Base-by-base conservation (phyloP, 2,329 filamentous ascomycete genomes). In the Laburnicola sp. region DNA sequence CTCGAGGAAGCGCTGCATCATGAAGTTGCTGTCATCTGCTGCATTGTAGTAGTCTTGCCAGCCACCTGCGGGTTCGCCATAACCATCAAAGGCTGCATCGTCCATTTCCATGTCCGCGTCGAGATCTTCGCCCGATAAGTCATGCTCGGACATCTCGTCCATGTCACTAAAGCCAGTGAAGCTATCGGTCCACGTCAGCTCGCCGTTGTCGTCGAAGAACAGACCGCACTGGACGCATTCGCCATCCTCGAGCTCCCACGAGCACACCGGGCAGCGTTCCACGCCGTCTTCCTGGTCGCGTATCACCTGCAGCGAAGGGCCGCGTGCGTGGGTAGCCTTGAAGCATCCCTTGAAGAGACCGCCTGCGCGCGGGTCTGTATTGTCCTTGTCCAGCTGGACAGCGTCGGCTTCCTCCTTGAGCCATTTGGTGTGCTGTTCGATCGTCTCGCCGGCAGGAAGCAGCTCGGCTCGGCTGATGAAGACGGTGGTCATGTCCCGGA, bases 281-380 rank as follows among this genome's bases (percentile, higher is more conserved):
- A 87, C 79, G 30, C 81, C 80, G 64, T 88, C 85, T 63, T 79
- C 78, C 30, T 79, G 72, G 58, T 87, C 84, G 40, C 77, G 73
- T 31, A 84, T 73, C 9, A 81, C 60, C 59, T 72, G 51, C 32
- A 74, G 51, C n/a, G 65, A 54, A 45, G 65, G 57, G 26, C 62
- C 54, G 42, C 53, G 48, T 51, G 52, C 49, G 38, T 63, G 60
- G 16, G 58, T 58, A 21, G 56, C 62, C 40, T 73, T 76, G 67
- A 86, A 87, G 51, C 76, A 77, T 23, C 85, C 86, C 54, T 82
- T 82, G 72, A 88, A 89, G 4, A 88, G 71, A 2, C 86, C 86
- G 21, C 80, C 81, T 25, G 71, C 76, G 37, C 66, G 69, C 4
- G 70, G 68, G 57, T 83, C 72, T 1, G 63, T 68, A 55, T 80